These are phyloP conservation scores for Scutellaria barbata DNA, from an alignment of 257 asterid genomes.

Conservation along the genomic window DNA sequence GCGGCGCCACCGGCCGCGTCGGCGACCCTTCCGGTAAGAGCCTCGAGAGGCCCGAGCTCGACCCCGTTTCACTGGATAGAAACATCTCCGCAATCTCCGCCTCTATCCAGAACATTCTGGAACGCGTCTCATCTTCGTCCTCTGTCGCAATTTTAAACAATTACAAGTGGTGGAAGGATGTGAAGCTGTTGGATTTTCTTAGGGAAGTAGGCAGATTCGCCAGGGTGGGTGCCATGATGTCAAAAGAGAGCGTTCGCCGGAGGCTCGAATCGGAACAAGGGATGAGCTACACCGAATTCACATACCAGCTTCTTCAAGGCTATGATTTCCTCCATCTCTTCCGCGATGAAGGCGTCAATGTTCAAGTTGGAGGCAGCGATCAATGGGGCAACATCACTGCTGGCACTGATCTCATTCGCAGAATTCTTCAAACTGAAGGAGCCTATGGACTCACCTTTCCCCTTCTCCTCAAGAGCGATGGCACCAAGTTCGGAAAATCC, in stretches of 20 bases:
- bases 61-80: conserved; percentile 45
- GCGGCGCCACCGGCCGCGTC: conserved; percentile 95
- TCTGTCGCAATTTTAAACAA: conserved; percentile 62
- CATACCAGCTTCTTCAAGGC: conserved; percentile 84
- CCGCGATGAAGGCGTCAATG: conserved; percentile 62
- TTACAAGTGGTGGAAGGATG: conserved; percentile 95
- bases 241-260: conserved; percentile 84
- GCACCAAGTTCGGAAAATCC: conserved; percentile 92
- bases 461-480: conserved; percentile 88
- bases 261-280: conserved; percentile 85
- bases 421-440: conserved; percentile 58
- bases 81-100: conserved; percentile 57
- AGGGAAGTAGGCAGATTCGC: conserved; percentile 72
- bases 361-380: conserved; percentile 93
- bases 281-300: conserved; percentile 89
- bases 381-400: conserved; percentile 98
- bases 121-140: conserved; percentile 37
- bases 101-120: conserved; percentile 52
- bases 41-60: conserved; percentile 82
- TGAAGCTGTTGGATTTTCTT: conserved; percentile 73
- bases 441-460: conserved; percentile 87
- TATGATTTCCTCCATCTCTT: conserved; percentile 78
- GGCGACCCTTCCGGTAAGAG: conserved; percentile 96
- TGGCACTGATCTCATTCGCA: conserved; percentile 89
- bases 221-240: conserved; percentile 85